Evolutionary conservation across 2,329 filamentous ascomycete genomes (phyloP), one percentile per base, ranked within the genome.

Genomic region (Zymoseptoria ardabiliae): DNA sequence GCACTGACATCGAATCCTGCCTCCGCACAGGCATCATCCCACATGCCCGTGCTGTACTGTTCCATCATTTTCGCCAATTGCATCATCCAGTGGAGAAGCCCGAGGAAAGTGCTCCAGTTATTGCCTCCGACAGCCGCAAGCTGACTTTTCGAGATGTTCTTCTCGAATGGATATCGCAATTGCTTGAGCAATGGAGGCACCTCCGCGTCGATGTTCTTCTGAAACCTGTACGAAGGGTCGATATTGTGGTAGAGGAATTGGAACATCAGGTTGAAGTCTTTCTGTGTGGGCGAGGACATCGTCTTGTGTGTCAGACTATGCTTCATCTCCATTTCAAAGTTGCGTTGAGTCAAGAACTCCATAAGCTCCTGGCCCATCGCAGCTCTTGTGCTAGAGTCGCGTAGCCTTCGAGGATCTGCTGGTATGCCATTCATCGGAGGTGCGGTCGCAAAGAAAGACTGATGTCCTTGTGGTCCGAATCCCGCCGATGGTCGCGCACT

Each of bases 71-170:
- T 87, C 4, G 91, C 90, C 55, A 99, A 79, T 74, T 97, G 92
- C 93, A 99, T 96, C 86, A 99, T 93, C 94, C 94, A 99, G 76
- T 99, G 92, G 55, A 99, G 80, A 72, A 99, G 79, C 0, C 92
- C 94, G 11, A 99, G 79, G 70, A 99, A 97, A 0, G 91, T 94
- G 63, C 89, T 89, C 94, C 94, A 99, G 72, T 97, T 97, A 75
- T 96, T 91, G 2, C 92, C 93, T 65, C 94, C 94, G 0, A 97
- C 94, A 1, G 95, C 94, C 0, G 91, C 86, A 59, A 99, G 91
- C 71, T 96, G 91, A 56, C 91, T 96, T 75, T 97, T 99, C 57
- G 91, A 96, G 68, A 99, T 97, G 70, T 87, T 92, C 74, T 91
- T 90, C 70, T 96, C 91, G 71, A 91, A 99, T 0, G 94, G 94